Conservation (phyloP, 148 eudicot species). For the Silene latifolia region DNA sequence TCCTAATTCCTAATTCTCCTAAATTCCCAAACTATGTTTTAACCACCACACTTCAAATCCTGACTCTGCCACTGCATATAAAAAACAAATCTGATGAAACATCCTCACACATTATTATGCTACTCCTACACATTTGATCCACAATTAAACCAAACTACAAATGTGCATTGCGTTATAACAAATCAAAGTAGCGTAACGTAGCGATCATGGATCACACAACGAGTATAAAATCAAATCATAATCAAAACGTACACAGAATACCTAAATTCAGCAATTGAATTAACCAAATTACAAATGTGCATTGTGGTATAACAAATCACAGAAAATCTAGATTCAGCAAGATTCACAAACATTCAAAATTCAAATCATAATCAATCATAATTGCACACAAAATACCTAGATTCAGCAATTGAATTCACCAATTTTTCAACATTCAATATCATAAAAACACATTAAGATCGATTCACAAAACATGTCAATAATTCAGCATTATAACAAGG, state of each 20-base stretch:
- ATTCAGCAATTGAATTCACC: not conserved
- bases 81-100: not conserved
- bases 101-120: not conserved
- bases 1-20: not conserved
- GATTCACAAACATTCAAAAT: not conserved
- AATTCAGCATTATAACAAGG: not conserved
- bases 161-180: not conserved
- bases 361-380: not conserved
- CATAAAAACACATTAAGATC: not conserved
- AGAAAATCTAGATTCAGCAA: not conserved
- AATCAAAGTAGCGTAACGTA: not conserved
- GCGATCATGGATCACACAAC: not conserved
- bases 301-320: not conserved
- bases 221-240: not conserved
- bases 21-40: not conserved
- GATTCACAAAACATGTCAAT: not conserved
- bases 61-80: not conserved
- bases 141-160: not conserved
- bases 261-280: not conserved
- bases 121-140: not conserved
- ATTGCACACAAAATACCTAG: not conserved
- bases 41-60: not conserved
- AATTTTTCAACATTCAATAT: too few species aligned
- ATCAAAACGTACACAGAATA: not conserved
- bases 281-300: not conserved